Percentiles rank a stretch among this genome's conserved stretches.
These are phyloP conservation scores for Cornus suecica DNA, from an alignment of 148 eudicot species.

Conservation along the genomic window DNA sequence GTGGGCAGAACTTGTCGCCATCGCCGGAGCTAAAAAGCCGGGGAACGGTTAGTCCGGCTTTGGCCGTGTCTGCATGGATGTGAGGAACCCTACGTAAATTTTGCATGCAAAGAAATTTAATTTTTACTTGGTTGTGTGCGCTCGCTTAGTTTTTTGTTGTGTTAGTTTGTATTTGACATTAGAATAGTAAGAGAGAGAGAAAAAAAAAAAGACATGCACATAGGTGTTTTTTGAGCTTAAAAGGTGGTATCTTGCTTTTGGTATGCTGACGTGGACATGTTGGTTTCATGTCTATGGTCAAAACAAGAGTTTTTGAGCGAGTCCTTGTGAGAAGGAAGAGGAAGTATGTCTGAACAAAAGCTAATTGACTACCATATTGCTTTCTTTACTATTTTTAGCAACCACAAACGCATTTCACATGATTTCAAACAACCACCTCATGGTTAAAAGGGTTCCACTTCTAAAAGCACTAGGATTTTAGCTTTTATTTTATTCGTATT, in stretches of 20 bases:
- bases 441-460: too few relatives aligned
- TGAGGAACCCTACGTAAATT: not conserved
- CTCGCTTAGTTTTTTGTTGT: not conserved
- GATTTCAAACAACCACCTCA: too few relatives aligned
- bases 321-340: conserved; percentile 5
- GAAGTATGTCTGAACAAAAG: not conserved
- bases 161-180: too few relatives aligned
- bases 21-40: conserved; percentile 16
- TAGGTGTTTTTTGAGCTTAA: not conserved
- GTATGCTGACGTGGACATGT: conserved; percentile 8
- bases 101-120: not conserved
- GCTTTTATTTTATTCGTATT: too few relatives aligned
- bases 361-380: too few relatives aligned
- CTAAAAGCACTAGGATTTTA: too few relatives aligned
- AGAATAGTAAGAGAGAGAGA: not conserved
- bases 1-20: conserved; percentile 5
- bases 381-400: too few relatives aligned
- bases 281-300: conserved; percentile 15
- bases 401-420: too few relatives aligned
- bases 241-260: not conserved
- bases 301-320: conserved; percentile 9
- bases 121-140: not conserved
- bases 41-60: conserved; percentile 5
- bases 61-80: not conserved
- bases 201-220: not conserved